phyloP scores from a whole-genome alignment of 805 yeast genomes.

The Alloascoidea africana region DNA sequence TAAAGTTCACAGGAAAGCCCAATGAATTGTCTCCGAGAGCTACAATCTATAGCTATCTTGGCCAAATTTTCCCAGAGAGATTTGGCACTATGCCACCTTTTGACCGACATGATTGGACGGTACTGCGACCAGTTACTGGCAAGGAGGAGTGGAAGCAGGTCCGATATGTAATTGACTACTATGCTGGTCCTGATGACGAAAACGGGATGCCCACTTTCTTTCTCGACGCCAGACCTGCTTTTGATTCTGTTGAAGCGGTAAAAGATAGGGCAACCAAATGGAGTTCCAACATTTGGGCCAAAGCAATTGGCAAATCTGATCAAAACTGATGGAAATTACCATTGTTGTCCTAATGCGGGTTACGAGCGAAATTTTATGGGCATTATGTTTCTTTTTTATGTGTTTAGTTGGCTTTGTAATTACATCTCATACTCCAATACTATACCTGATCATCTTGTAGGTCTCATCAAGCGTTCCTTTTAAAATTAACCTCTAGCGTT shows the following conservation, averaged over 20 bases:
- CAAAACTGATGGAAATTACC: too few species aligned
- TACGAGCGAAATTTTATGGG: too few species aligned
- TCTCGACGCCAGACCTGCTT: slow-evolving; percentile 91
- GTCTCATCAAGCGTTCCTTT: too few species aligned
- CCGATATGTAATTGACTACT: slow-evolving; percentile 90
- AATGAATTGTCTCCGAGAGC: slow-evolving; percentile 82
- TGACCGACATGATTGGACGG: slow-evolving; percentile 98
- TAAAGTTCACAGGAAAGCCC: slow-evolving; percentile 87
- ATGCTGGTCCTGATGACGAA: slow-evolving; percentile 86
- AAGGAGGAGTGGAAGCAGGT: slow-evolving; percentile 43
- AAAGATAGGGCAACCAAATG: slow-evolving; percentile 57
- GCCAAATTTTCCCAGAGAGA: slow-evolving; percentile 54
- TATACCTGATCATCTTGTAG: too few species aligned
- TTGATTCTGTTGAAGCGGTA: slow-evolving; percentile 51
- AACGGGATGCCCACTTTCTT: slow-evolving; percentile 85
- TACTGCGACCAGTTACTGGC: slow-evolving; percentile 43
- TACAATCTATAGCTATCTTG: slow-evolving; percentile 43
- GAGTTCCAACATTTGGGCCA: slow-evolving; percentile 48
- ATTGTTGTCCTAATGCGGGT: too few species aligned
- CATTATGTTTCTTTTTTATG: too few species aligned
- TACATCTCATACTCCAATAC: too few species aligned
- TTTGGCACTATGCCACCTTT: slow-evolving; percentile 79
- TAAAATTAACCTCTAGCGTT: too few species aligned
- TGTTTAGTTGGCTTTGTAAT: too few species aligned
- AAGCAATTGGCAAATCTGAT: slow-evolving; percentile 67